phyloP scores from a whole-genome alignment of 2,329 filamentous ascomycete species.

The Periconia sp. region DNA sequence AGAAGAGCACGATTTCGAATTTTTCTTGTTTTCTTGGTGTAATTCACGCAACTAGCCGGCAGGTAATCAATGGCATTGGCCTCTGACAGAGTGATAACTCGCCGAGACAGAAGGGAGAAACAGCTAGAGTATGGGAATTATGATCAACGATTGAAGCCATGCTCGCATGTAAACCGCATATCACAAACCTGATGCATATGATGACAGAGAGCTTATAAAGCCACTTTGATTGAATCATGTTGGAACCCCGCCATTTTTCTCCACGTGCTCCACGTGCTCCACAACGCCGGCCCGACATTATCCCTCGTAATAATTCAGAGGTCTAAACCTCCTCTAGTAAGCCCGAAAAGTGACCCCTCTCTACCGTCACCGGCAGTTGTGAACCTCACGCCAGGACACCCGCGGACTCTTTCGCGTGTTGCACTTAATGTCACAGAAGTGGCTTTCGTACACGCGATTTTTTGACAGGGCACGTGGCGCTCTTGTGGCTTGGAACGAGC shows the following conservation, averaged over 20 bases:
- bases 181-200: not conserved
- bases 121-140: too few species aligned
- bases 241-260: conserved; percentile 4
- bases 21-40: too few species aligned
- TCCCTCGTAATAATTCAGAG: conserved; percentile 13
- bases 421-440: not conserved
- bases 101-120: too few species aligned
- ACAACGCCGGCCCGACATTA: conserved; percentile 14
- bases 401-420: not conserved
- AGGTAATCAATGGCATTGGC: too few species aligned
- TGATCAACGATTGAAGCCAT: too few species aligned
- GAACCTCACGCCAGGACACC: not conserved
- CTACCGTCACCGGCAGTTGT: conserved; percentile 28
- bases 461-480: not conserved
- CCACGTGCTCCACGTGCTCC: conserved; percentile 6
- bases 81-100: too few species aligned
- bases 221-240: conserved; percentile 10
- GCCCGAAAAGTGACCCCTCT: conserved; percentile 24
- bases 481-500: not conserved
- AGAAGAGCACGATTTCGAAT: too few species aligned
- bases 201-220: conserved; percentile 22
- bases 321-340: not conserved
- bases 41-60: too few species aligned
- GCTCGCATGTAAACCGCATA: too few species aligned
- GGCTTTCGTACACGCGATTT: not conserved